These are phyloP conservation scores for Cryptococcus neoformans DNA, from an alignment of 1,284 basidiomycete species.

Conservation along the genomic window DNA sequence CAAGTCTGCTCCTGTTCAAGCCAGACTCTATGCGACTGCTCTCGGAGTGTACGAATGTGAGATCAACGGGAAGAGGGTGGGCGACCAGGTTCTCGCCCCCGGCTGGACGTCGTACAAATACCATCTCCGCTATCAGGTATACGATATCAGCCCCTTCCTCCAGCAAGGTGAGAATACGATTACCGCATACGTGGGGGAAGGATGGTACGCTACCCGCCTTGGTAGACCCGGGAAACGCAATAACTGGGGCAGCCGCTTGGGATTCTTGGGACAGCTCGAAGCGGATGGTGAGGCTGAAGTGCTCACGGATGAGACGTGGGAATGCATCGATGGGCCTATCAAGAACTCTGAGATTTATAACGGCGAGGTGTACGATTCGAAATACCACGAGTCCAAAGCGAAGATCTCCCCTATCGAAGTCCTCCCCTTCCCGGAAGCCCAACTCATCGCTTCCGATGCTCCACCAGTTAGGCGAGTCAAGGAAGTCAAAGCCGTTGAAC, in stretches of 20 bases:
- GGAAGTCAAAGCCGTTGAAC: constrained; percentile 17
- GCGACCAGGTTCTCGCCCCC: constrained; percentile 38
- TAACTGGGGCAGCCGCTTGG: constrained; percentile 27
- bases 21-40: constrained; percentile 40
- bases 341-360: constrained; percentile 33
- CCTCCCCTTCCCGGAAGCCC: constrained; percentile 14
- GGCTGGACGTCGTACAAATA: constrained; percentile 41
- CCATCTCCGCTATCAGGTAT: constrained; percentile 35
- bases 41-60: constrained; percentile 35
- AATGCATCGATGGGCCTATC: constrained; percentile 17
- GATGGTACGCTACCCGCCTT: constrained; percentile 37
- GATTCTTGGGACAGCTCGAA: constrained; percentile 31
- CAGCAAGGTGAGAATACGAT: constrained; percentile 25
- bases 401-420: constrained; percentile 3
- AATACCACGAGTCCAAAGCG: constrained; percentile 1
- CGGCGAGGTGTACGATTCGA: constrained; percentile 31
- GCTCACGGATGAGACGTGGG: constrained; percentile 23
- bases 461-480: constrained; percentile 30
- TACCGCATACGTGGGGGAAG: constrained; percentile 31
- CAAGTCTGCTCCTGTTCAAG: neutral
- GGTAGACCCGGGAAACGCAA: constrained; percentile 21
- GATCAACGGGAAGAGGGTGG: constrained; percentile 36
- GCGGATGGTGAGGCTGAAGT: constrained; percentile 14
- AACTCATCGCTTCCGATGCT: constrained; percentile 25
- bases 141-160: constrained; percentile 26